phyloP scores from a whole-genome alignment of 2,329 filamentous ascomycete species.

The Sporothrix mexicana region DNA sequence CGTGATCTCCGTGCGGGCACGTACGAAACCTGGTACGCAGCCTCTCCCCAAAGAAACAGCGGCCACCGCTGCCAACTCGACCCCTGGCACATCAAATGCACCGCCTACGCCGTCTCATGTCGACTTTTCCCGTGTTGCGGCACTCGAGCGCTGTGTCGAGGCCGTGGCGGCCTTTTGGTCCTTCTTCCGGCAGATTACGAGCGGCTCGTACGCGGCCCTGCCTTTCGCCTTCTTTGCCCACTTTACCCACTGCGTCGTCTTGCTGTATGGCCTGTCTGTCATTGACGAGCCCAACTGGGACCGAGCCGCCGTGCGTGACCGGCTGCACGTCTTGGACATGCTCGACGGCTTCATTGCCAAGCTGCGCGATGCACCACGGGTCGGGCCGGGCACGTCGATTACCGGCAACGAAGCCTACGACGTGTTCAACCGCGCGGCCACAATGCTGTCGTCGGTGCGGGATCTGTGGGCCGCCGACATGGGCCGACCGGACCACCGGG shows the following conservation, averaged over 20 bases:
- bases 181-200: constrained; percentile 43
- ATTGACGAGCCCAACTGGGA: constrained; percentile 50
- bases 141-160: constrained; percentile 37
- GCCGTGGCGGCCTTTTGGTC: constrained; percentile 47
- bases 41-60: constrained; percentile 1
- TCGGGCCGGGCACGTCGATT: neutral
- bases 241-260: constrained; percentile 45
- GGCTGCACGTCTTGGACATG: constrained; percentile 46
- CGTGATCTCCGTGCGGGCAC: constrained; percentile 8
- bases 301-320: constrained; percentile 42
- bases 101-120: constrained; percentile 25
- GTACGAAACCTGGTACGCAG: neutral
- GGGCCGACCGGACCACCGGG: neutral
- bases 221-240: constrained; percentile 47
- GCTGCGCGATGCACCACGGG: constrained; percentile 32
- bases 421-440: constrained; percentile 30
- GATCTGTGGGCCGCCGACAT: constrained; percentile 33
- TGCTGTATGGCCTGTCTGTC: constrained; percentile 45
- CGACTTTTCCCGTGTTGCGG: constrained; percentile 35
- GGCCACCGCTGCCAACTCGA: constrained; percentile 25
- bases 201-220: constrained; percentile 43
- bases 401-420: constrained; percentile 10
- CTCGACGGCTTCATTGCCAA: constrained; percentile 40
- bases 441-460: constrained; percentile 32
- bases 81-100: neutral